Conservation (phyloP, 1,284 basidiomycete genomes). For the Schizophyllum commune region DNA sequence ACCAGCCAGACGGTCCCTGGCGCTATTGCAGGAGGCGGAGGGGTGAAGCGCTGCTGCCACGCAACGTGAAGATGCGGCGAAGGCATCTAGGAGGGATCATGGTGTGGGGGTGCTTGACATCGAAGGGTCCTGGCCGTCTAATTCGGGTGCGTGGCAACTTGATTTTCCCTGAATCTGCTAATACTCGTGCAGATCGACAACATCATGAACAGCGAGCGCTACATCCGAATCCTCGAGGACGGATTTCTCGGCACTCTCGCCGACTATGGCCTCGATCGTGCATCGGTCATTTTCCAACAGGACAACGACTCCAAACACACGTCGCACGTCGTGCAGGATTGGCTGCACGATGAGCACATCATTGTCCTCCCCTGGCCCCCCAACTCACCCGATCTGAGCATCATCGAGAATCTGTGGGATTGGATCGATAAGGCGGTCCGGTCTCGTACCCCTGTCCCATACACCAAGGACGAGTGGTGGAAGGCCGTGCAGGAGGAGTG, state of each 20-base stretch:
- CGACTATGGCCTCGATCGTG: constrained; percentile 9
- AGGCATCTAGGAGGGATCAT: constrained; percentile 16
- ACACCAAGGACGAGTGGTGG: constrained; percentile 15
- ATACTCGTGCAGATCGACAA: constrained; percentile 20
- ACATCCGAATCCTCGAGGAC: constrained; percentile 20
- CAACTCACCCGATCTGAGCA: constrained; percentile 23
- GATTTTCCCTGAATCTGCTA: too few species aligned
- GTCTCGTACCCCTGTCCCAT: constrained; percentile 3
- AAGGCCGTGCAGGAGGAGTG: too few species aligned
- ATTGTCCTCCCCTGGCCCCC: constrained; percentile 20
- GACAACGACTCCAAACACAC: constrained; percentile 25
- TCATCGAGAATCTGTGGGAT: constrained; percentile 24
- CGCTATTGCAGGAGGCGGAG: constrained; percentile 15
- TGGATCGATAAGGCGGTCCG: constrained; percentile 15
- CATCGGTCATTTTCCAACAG: constrained; percentile 18
- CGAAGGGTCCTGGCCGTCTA: constrained; percentile 16
- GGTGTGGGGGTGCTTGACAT: constrained; percentile 23
- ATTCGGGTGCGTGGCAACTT: background rate
- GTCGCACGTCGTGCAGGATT: constrained; percentile 13
- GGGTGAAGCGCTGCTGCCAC: too few species aligned
- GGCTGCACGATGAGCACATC: constrained; percentile 20
- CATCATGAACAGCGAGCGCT: constrained; percentile 17
- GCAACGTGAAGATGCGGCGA: too few species aligned
- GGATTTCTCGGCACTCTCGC: constrained; percentile 19
- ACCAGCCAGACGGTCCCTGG: constrained; percentile 20